Base-by-base conservation (phyloP, 805 yeast genomes). In the Candida patagonica region DNA sequence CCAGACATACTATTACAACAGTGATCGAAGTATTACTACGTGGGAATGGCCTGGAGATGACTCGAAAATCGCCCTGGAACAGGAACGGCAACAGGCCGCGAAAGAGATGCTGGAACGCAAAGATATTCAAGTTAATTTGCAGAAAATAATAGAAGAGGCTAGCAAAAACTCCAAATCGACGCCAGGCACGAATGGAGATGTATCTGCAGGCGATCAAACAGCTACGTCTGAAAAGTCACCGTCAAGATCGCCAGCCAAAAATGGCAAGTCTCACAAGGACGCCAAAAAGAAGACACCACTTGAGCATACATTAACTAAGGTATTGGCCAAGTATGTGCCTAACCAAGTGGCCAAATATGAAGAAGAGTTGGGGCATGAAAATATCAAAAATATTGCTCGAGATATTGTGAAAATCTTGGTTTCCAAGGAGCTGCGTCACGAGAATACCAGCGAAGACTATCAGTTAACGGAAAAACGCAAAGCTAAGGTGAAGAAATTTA, bases 271-370 rank as follows among this genome's bases (percentile, higher is more conserved):
- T 13, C 19, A n/a, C 35, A 37, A 40, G 5, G 42, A 44, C n/a
- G n/a, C n/a, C n/a, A 3, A 24, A 24, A 6, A 30, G 19, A 25
- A 21, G 8, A 24, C 36, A 7, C 30, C 33, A 4, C 19, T 29
- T 24, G 42, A 43, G 16, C 30, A 36, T 36, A 26, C n/a, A 16
- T 45, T 44, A 13, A 41, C 46, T n/a, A 43, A 45, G n/a, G 38
- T 37, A 9, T 75, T 89, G 55, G 96, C 96, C 1, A 61, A 68
- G 12, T 67, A 74, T 49, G 82, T 89, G 8, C 96, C 96, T 7
- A 86, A 87, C 52, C 59, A 82, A 53, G 67, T 88, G 40, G 76
- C 77, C 47, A 74, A 73, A 48, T 75, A 80, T 57, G 80, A 75
- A 47, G 55, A 66, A 2, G 78, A 76, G 40, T 66, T 89, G 17